Conservation (phyloP, 1,139 yeast genomes). For the Waltiozyma sp. region DNA sequence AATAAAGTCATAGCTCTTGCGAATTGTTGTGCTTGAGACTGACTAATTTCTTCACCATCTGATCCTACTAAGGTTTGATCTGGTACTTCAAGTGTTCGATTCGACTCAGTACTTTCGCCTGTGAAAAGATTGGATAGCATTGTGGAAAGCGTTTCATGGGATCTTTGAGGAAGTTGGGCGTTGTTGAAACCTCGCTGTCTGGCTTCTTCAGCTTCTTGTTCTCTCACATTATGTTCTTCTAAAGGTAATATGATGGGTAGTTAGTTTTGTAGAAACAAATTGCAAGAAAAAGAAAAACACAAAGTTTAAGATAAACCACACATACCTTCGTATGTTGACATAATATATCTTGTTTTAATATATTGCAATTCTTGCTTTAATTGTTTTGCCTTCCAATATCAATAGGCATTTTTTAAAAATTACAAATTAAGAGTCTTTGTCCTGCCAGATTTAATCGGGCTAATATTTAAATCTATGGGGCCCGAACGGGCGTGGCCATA, state of each 20-base stretch:
- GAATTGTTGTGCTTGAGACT: constrained; percentile 12
- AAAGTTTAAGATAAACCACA: neutral
- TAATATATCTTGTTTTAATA: too few relatives aligned
- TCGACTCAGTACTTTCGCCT: neutral
- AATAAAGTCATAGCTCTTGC: constrained; percentile 13
- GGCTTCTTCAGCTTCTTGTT: constrained; percentile 1
- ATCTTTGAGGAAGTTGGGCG: constrained; percentile 3
- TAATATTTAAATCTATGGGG: neutral
- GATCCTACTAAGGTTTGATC: neutral
- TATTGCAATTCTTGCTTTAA: too few relatives aligned
- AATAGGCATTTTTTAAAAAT: too few relatives aligned
- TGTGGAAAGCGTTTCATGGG: constrained; percentile 11
- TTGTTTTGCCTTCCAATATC: too few relatives aligned
- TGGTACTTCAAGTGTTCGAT: neutral
- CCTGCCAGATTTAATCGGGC: neutral
- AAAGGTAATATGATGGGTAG: neutral
- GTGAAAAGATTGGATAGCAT: constrained; percentile 9
- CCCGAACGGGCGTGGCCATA: neutral
- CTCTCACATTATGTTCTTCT: constrained; percentile 9
- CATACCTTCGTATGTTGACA: constrained; percentile 18
- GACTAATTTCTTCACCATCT: neutral
- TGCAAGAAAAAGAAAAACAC: neutral
- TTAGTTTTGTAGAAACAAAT: neutral
- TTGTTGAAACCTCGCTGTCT: constrained; percentile 1
- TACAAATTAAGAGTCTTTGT: too few relatives aligned